Evolutionary conservation across 192 early-diverging fungal species (phyloP).

Genomic region (Backusella luteola): DNA sequence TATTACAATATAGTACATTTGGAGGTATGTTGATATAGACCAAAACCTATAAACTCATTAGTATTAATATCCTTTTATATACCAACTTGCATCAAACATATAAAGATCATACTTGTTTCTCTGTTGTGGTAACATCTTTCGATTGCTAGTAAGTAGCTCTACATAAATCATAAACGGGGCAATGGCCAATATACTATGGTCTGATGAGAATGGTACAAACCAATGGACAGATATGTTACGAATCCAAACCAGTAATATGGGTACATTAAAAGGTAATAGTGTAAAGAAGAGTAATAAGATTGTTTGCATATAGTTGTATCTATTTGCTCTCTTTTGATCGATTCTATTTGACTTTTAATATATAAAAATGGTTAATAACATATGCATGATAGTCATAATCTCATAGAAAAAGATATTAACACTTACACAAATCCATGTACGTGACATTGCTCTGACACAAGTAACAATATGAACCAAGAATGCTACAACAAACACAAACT

Average conservation of each 20-base stretch:
- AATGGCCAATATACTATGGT: conserved; percentile 61
- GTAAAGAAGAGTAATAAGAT: conserved; percentile 69
- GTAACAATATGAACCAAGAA: conserved; percentile 56
- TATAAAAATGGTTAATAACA: background rate
- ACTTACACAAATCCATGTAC: conserved; percentile 33
- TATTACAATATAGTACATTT: conserved; percentile 42
- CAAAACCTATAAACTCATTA: conserved; percentile 32
- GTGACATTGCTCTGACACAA: conserved; percentile 44
- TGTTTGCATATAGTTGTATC: conserved; percentile 65
- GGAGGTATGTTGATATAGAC: conserved; percentile 30
- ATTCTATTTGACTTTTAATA: conserved; percentile 15
- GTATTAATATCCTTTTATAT: conserved; percentile 40
- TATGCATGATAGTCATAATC: background rate
- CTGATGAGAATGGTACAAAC: conserved; percentile 79
- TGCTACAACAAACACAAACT: conserved; percentile 70
- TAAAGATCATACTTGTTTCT: conserved; percentile 46
- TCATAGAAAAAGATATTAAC: background rate
- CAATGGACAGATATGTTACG: conserved; percentile 77
- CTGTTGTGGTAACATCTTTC: conserved; percentile 56
- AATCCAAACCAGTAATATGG: conserved; percentile 79
- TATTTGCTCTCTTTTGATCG: conserved; percentile 42
- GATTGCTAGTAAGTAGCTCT: conserved; percentile 46
- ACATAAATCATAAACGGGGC: conserved; percentile 61
- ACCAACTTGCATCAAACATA: conserved; percentile 36
- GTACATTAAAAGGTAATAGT: conserved; percentile 71